Evolutionary conservation across 2,329 filamentous ascomycete species (phyloP).

Genomic region (Botrytis pseudocinerea): DNA sequence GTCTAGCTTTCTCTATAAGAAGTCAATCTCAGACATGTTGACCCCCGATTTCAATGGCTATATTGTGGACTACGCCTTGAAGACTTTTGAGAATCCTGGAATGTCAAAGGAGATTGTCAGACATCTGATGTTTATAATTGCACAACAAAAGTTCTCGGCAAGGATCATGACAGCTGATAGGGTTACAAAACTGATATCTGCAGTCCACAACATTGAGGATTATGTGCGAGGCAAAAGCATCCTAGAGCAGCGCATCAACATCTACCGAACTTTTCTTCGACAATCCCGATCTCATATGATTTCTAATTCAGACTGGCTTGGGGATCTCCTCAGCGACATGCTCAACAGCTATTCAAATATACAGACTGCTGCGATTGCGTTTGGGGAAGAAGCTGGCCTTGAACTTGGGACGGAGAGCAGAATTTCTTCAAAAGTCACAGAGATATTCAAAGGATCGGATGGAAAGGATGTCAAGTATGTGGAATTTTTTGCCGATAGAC

Average conservation of each 20-base stretch:
- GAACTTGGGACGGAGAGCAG: slow-evolving; percentile 67
- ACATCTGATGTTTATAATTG: slow-evolving; percentile 77
- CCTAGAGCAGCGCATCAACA: slow-evolving; percentile 70
- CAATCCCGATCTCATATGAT: slow-evolving; percentile 73
- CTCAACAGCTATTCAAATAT: slow-evolving; percentile 77
- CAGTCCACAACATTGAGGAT: slow-evolving; percentile 71
- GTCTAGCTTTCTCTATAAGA: slow-evolving; percentile 73
- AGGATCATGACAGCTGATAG: slow-evolving; percentile 74
- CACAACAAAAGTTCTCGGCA: slow-evolving; percentile 73
- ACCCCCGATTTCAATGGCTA: slow-evolving; percentile 77
- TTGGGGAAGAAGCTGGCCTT: slow-evolving; percentile 71
- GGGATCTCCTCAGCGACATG: slow-evolving; percentile 79
- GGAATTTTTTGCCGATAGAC: slow-evolving; percentile 64
- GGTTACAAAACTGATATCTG: slow-evolving; percentile 67
- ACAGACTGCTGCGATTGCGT: slow-evolving; percentile 68
- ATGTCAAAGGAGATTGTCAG: slow-evolving; percentile 76
- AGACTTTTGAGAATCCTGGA: slow-evolving; percentile 65
- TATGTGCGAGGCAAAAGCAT: slow-evolving; percentile 79
- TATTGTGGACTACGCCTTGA: slow-evolving; percentile 78
- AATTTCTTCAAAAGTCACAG: slow-evolving; percentile 65
- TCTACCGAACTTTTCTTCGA: slow-evolving; percentile 75
- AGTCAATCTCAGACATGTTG: slow-evolving; percentile 68
- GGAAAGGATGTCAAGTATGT: slow-evolving; percentile 54
- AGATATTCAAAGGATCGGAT: slow-evolving; percentile 55
- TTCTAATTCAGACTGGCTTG: slow-evolving; percentile 73